phyloP scores from a whole-genome alignment of 805 yeast species.

The Cyberlindnera misumaiensis region DNA sequence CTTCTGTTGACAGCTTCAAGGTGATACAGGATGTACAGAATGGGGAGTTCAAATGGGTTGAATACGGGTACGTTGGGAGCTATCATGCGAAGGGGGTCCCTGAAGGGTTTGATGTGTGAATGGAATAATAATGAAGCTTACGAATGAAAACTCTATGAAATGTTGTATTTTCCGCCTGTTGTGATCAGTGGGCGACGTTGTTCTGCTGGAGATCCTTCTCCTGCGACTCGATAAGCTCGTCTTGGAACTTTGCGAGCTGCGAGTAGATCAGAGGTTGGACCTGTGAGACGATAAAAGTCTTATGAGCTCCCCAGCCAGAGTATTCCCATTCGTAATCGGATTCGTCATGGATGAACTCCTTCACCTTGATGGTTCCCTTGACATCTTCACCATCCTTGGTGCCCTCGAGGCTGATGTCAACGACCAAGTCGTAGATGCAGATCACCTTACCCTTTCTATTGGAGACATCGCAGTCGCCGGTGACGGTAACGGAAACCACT shows the following conservation, averaged over 20 bases:
- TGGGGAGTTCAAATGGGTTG: conserved; percentile 48
- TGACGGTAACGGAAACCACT: conserved; percentile 35
- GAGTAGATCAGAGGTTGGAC: conserved; percentile 46
- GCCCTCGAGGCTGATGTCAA: conserved; percentile 41
- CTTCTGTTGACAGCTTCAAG: conserved; percentile 74
- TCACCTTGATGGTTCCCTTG: conserved; percentile 42
- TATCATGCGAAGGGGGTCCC: conserved; percentile 86
- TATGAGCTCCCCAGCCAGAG: conserved; percentile 33
- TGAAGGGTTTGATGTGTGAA: conserved; percentile 63
- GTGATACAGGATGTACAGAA: conserved; percentile 47
- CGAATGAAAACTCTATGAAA: background rate
- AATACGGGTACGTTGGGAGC: conserved; percentile 40
- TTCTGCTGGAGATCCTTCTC: conserved; percentile 51
- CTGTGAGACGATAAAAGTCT: conserved; percentile 32
- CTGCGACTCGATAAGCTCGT: conserved; percentile 54
- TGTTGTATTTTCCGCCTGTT: background rate
- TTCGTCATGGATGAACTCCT: conserved; percentile 76
- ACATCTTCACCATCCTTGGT: conserved; percentile 30
- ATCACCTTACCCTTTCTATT: conserved; percentile 78
- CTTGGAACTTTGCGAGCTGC: conserved; percentile 53
- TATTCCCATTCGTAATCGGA: conserved; percentile 57
- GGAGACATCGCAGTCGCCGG: conserved; percentile 77
- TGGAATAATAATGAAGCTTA: conserved; percentile 1
- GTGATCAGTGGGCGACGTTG: conserved; percentile 9
- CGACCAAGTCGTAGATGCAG: conserved; percentile 63